Base-by-base conservation (phyloP, 805 yeast species). In the Yarrowia sp. region DNA sequence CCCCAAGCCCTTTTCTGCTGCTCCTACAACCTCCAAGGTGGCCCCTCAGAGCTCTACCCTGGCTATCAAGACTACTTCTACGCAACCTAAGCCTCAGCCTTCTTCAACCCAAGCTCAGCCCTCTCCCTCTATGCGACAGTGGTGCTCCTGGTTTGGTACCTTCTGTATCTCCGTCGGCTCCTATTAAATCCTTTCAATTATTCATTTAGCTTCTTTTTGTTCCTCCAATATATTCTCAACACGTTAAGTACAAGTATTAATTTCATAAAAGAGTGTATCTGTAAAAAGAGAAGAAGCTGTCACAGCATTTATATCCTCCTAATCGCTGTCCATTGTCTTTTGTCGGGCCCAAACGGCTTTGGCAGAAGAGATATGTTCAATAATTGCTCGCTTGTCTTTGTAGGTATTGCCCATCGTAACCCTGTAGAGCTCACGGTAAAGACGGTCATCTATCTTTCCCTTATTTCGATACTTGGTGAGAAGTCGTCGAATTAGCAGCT, bases 341-440 rank as follows among this genome's bases (percentile, higher is more conserved):
- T 12, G 16, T 19, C 16, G 24, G 12, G 14, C 24, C 24, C 43
- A 40, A 3, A 5, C 16, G 11, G 43, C 43, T 40, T 40, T 40
- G 9, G 11, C 24, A n/a, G 14, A 4, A 8, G 24, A 10, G 16
- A 40, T 40, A 3, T 19, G 14, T 86, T 95, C 98, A 78, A 95
- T 95, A 78, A 95, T 89, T 80, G 97, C 96, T 87, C 99, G 93
- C 93, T 95, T 95, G 90, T 95, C 98, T 90, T 95, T 95, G 92
- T 95, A 95, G 79, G 97, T 83, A 90, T 95, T 95, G 93, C 99
- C 99, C 89, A 95, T 95, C 75, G 98, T 96, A 77, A 92, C 83
- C 84, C 89, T 88, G 93, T 95, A 95, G 79, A 95, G 89, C 74
- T 86, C 79, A 87, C 92, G 99, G 91, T 95, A 93, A 81, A 95